Evolutionary conservation across 495 filamentous ascomycete species (phyloP), one percentile per base, ranked within the genome.

Genomic region (Cercophora sp.): DNA sequence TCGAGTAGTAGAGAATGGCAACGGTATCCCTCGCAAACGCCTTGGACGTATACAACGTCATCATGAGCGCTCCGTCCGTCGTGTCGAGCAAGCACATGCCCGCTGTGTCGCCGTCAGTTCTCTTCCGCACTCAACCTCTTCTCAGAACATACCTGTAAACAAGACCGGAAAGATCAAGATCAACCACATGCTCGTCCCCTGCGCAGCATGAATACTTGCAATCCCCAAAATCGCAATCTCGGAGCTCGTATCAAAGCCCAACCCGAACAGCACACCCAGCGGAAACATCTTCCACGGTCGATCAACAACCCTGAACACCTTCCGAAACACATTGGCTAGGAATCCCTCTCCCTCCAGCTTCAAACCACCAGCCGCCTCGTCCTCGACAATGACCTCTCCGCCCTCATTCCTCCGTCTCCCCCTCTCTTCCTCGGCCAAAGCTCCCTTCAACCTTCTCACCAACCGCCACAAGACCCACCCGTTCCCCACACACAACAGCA

Each of bases 281-380:
- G 90, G 89, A 64, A 95, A 86, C 92, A 96, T 98, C 69, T 98
- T 98, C 93, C 93, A 98, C 1, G 91, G 89, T 63, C 86, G 71
- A 65, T 98, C 88, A 63, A 98, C 85, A 18, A 95, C 65, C 52
- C 80, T 84, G 71, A 96, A 96, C 68, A 91, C 71, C 46, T 75
- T 83, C 56, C 85, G 82, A 42, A 96, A 81, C 8, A 96, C 56
- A 3, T 69, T 70, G 47, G 85, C 85, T 40, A 96, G 67, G 39
- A 88, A 80, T 1, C 92, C 92, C 1, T 79, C 83, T 4, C 89
- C 88, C 59, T 91, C 82, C 18, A 95, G 75, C 64, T 85, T 80
- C 60, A 90, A 77, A 1, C 79, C 72, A 49, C 77, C 82, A 15
- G 76, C 75, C 10, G 80, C 78, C 16, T 70, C 73, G 8, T 47